phyloP scores from a whole-genome alignment of 768 basidiomycete genomes.

The Pulveroboletus sp. region DNA sequence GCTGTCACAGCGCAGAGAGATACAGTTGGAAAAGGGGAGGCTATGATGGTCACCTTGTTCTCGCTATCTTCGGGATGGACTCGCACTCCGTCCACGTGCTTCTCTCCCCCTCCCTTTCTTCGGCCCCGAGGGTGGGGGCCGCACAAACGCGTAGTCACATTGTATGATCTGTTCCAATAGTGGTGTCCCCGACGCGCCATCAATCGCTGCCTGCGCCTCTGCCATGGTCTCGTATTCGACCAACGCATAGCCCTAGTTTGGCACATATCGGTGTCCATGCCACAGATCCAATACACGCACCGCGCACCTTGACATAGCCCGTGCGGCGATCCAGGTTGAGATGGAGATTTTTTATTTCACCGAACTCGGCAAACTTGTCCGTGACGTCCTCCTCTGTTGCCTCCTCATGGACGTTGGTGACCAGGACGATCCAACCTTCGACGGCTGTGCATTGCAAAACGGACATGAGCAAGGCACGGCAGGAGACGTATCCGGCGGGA shows the following conservation, averaged over 20 bases:
- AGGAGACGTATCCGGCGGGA: conserved; percentile 1
- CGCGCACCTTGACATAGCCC: conserved; percentile 91
- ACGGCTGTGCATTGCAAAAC: conserved; percentile 57
- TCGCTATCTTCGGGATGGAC: conserved; percentile 57
- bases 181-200: conserved; percentile 77
- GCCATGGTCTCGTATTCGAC: conserved; percentile 96
- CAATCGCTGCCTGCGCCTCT: conserved; percentile 92
- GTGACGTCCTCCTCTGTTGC: conserved; percentile 95
- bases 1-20: background rate
- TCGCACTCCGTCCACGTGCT: conserved; percentile 67
- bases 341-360: conserved; percentile 97
- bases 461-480: conserved; percentile 5
- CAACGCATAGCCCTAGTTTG: conserved; percentile 84
- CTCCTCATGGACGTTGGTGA: conserved; percentile 96
- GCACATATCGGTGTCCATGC: background rate
- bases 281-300: background rate
- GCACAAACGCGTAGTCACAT: conserved; percentile 91
- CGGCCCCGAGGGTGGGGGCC: conserved; percentile 76
- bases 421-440: conserved; percentile 97
- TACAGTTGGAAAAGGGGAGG: background rate
- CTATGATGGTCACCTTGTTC: conserved; percentile 5
- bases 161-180: conserved; percentile 83
- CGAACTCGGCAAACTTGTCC: conserved; percentile 95
- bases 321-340: conserved; percentile 95
- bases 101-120: conserved; percentile 70